Base-by-base conservation (phyloP, 1,139 yeast species). In the Diutina neorugosa region DNA sequence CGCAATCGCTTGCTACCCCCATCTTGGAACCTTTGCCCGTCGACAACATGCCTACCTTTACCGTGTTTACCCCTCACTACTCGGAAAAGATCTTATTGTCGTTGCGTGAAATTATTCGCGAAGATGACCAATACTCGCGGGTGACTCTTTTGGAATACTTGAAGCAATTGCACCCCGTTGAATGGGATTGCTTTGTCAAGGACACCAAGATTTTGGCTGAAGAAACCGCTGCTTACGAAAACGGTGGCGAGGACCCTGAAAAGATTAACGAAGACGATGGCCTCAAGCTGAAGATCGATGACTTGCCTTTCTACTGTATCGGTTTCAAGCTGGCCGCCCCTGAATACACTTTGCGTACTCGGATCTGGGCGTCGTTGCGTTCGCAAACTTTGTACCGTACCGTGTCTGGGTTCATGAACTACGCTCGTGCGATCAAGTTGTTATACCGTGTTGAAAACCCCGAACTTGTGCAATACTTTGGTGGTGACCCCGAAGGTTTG, bases 321-420 rank as follows among this genome's bases (percentile, higher is more conserved):
- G 98, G 98, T 78, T 93, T 93, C 86, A 93, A 93, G 74, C 86
- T 96, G 65, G 97, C 98, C 69, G 98, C 98, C 60, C 98, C 98
- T 54, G 98, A 93, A 73, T 93, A 93, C 72, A 93, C 98, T 59
- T 78, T 93, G 68, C 87, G 98, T 78, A 93, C 98, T 12, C 84
- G 98, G 78, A 93, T 93, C 65, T 93, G 98, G 98, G 98, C 98
- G 53, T 93, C 98, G 52, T 82, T 93, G 67, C 87, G 98, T 73
- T 93, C 98, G 53, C 98, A 93, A 77, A 93, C 98, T 53, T 78
- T 93, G 70, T 93, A 93, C 77, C 89, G 98, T 77, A 93, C 98
- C 60, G 96, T 93, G 56, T 90, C 98, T 59, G 98, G 98, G 69
- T 93, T 93, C 77, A 93, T 93, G 98, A 93, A 93, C 74, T 93